These are phyloP conservation scores for Phytophthora syringae DNA, from an alignment of 352 stramenopile species.

Conservation along the genomic window DNA sequence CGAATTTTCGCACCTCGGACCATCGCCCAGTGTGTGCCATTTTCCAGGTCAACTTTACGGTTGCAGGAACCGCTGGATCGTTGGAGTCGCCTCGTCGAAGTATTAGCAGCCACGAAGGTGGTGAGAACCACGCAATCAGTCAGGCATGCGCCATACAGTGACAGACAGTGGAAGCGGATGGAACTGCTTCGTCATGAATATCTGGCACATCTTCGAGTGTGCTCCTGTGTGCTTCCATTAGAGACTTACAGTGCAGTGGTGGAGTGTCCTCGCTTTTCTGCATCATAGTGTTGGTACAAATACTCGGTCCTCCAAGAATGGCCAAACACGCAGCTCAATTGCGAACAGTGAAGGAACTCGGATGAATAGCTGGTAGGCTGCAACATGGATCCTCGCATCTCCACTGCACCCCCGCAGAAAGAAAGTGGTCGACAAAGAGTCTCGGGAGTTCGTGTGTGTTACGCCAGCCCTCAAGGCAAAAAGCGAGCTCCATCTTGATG, in stretches of 20 bases:
- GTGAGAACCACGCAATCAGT: conserved; percentile 18
- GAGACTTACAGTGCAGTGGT: too few relatives aligned
- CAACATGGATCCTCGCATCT: conserved; percentile 15
- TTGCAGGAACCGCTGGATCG: neutral
- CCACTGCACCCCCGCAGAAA: conserved; percentile 15
- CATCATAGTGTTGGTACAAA: too few relatives aligned
- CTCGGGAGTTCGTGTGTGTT: conserved; percentile 6
- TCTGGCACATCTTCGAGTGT: too few relatives aligned
- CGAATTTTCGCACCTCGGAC: conserved; percentile 74
- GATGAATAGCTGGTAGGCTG: too few relatives aligned
- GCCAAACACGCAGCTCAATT: neutral
- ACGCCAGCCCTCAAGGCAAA: conserved; percentile 6
- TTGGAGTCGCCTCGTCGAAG: conserved; percentile 16
- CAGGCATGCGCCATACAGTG: conserved; percentile 28
- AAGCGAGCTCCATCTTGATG: neutral
- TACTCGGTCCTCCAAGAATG: neutral
- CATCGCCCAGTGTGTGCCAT: conserved; percentile 72
- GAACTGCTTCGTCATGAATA: too few relatives aligned
- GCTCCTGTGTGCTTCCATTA: too few relatives aligned
- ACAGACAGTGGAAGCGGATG: neutral
- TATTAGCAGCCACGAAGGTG: neutral
- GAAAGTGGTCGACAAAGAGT: conserved; percentile 15
- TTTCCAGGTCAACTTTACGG: conserved; percentile 63
- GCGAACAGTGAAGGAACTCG: too few relatives aligned
- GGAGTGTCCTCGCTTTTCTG: too few relatives aligned